Conservation (phyloP, 179 eudicot genomes). For the Heliamphora pulchella region DNA sequence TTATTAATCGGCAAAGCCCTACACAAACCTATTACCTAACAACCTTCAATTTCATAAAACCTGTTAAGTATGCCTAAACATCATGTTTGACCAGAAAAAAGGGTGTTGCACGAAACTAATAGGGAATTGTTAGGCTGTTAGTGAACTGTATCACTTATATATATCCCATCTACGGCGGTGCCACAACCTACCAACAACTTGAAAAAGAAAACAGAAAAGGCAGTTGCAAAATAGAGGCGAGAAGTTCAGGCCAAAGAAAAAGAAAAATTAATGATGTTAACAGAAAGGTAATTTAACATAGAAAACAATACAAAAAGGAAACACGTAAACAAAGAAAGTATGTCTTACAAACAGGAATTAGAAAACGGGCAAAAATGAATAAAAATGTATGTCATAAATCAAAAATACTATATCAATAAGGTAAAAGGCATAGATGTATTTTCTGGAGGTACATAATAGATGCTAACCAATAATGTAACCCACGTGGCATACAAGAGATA, state of each 20-base stretch:
- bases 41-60: too few species aligned
- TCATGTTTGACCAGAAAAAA: not conserved
- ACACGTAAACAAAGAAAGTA: not conserved
- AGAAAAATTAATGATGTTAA: not conserved
- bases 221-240: not conserved
- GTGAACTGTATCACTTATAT: not conserved
- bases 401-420: not conserved
- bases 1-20: too few species aligned
- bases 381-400: not conserved
- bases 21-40: too few species aligned
- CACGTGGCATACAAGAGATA: not conserved
- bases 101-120: not conserved
- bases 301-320: not conserved
- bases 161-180: not conserved
- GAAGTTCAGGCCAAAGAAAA: not conserved
- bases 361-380: not conserved
- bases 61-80: too few species aligned
- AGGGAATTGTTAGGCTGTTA: not conserved
- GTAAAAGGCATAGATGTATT: not conserved
- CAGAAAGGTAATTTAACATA: too few species aligned
- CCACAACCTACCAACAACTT: not conserved
- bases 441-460: not conserved
- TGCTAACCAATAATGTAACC: not conserved
- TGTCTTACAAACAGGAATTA: not conserved
- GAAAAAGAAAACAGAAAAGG: too few species aligned